Evolutionary conservation across 176 grass and related monocot genomes (phyloP).

Genomic region (Oryza glaberrima): DNA sequence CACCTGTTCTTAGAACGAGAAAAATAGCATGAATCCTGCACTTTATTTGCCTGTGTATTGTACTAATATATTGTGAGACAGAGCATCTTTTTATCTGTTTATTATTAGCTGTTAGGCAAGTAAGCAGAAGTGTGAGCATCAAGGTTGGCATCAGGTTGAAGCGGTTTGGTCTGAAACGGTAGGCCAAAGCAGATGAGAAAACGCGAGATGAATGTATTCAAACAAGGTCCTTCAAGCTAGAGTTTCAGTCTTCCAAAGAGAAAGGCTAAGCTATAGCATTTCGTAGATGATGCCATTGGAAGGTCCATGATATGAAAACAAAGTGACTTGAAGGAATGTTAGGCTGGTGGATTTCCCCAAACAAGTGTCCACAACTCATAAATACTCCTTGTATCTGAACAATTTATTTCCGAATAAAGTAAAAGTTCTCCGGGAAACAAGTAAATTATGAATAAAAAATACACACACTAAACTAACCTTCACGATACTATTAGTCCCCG

Average conservation of each 20-base stretch:
- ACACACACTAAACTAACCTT: too few relatives aligned
- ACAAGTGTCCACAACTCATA: too few relatives aligned
- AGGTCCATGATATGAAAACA: background rate
- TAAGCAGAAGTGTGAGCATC: constrained; percentile 25
- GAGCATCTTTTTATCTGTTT: constrained; percentile 15
- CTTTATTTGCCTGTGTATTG: background rate
- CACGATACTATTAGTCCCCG: background rate
- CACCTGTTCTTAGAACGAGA: constrained; percentile 5
- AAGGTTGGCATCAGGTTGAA: constrained; percentile 35
- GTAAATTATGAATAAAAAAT: background rate
- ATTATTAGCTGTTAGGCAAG: background rate
- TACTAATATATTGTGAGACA: background rate
- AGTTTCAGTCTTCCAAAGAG: background rate
- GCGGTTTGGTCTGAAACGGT: background rate
- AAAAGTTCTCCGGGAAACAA: background rate
- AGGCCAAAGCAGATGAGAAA: background rate
- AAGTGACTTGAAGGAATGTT: background rate
- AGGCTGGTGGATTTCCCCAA: background rate
- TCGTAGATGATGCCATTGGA: background rate
- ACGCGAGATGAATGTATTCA: background rate
- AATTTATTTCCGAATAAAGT: background rate
- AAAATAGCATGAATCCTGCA: background rate
- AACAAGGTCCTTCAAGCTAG: background rate
- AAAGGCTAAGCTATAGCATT: background rate
- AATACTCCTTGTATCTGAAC: background rate